These are phyloP conservation scores for Sporisorium scitamineum DNA, from an alignment of 1,284 basidiomycete species.

Conservation along the genomic window DNA sequence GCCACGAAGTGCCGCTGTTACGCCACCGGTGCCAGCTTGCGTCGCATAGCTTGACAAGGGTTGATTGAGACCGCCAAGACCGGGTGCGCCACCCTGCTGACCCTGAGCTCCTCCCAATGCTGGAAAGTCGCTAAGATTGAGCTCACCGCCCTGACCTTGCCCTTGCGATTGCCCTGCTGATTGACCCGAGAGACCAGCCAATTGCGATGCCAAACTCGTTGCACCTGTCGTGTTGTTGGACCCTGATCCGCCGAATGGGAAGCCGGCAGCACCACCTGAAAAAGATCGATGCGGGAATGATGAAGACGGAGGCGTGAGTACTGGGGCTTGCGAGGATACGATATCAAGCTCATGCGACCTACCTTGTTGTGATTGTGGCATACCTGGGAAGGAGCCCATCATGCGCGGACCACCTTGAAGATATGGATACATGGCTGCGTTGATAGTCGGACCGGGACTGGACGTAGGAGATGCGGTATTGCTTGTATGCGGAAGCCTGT, in stretches of 20 bases:
- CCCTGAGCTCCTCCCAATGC: conserved; percentile 50
- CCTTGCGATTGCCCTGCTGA: conserved; percentile 43
- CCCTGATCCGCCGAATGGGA: conserved; percentile 56
- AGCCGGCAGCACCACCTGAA: conserved; percentile 40
- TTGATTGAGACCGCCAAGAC: conserved; percentile 38
- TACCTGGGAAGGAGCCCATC: conserved; percentile 52
- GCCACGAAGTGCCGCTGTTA: conserved; percentile 38
- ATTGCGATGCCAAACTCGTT: conserved; percentile 47
- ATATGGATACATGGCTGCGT: conserved; percentile 53
- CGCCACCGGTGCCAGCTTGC: conserved; percentile 54
- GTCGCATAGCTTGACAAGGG: conserved; percentile 58
- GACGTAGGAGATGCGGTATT: conserved; percentile 22
- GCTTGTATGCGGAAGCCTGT: conserved; percentile 42
- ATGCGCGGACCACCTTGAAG: conserved; percentile 55
- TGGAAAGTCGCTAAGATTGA: conserved; percentile 61
- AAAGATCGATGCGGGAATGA: conserved; percentile 1
- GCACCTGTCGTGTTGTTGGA: conserved; percentile 49
- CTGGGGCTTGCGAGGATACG: background rate
- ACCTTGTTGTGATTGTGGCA: conserved; percentile 54
- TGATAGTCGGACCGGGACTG: conserved; percentile 28
- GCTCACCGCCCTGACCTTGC: conserved; percentile 47
- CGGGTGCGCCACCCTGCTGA: conserved; percentile 48
- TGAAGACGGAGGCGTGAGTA: conserved; percentile 1
- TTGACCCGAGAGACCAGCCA: conserved; percentile 43
- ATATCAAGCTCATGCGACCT: conserved; percentile 1